A percentile compares a stretch with the other conserved stretches of the same genome.
Evolutionary conservation across 2,329 filamentous ascomycete genomes (phyloP).

Genomic region (Pseudogymnoascus pannorum): DNA sequence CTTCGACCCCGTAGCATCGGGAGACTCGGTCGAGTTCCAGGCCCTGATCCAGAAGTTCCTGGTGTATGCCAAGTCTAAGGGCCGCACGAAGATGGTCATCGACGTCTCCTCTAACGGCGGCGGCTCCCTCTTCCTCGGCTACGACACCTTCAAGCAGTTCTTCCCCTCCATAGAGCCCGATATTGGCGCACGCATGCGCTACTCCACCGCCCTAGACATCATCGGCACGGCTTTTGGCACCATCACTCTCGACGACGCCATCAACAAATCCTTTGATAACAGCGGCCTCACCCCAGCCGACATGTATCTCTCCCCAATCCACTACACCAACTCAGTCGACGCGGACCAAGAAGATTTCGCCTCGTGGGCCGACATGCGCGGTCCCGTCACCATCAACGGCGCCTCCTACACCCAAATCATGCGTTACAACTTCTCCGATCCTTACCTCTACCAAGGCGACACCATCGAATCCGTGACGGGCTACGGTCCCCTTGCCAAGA

Average conservation of each 20-base stretch:
- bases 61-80: conserved; percentile 35
- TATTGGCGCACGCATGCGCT: conserved; percentile 20
- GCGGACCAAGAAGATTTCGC: conserved; percentile 14
- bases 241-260: background rate
- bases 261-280: background rate
- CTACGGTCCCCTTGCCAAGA: conserved; percentile 24
- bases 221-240: conserved; percentile 13
- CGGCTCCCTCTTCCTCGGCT: conserved; percentile 41
- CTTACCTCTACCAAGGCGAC: conserved; percentile 17
- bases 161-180: conserved; percentile 27
- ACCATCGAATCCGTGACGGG: conserved; percentile 26
- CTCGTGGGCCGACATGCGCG: conserved; percentile 20
- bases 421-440: conserved; percentile 20
- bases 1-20: conserved; percentile 26
- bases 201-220: conserved; percentile 17
- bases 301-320: background rate
- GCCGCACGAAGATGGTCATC: conserved; percentile 54
- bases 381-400: conserved; percentile 16
- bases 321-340: conserved; percentile 2
- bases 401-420: conserved; percentile 21
- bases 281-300: background rate
- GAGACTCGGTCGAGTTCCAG: conserved; percentile 23
- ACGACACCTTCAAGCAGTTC: conserved; percentile 40
- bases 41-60: conserved; percentile 34
- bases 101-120: conserved; percentile 56